Percentiles rank a stretch among this genome's conserved stretches.
Conservation (phyloP, 176 grass and related monocot species). For the Tillandsia fasciculata region DNA sequence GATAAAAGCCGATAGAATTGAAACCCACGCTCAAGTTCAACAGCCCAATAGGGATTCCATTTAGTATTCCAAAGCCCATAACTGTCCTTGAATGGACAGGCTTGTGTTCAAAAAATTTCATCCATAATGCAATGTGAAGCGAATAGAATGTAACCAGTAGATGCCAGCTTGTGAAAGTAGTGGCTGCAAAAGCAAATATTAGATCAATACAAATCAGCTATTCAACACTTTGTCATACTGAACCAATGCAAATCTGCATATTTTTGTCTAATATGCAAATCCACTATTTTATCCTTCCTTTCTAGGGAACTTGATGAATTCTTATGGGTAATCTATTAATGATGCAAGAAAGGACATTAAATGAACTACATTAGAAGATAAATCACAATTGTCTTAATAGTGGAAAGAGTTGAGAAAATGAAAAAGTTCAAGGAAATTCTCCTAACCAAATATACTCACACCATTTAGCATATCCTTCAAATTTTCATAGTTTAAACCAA, state of each 20-base stretch:
- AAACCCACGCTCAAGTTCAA: conserved; percentile 25
- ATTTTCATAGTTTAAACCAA: not conserved
- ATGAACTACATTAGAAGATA: not conserved
- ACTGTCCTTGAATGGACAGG: conserved; percentile 17
- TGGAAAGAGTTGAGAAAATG: not conserved
- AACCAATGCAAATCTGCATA: not conserved
- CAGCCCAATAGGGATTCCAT: conserved; percentile 24
- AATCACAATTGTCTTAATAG: not conserved
- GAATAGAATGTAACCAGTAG: too few species aligned
- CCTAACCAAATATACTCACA: not conserved
- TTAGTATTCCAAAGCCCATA: conserved; percentile 27
- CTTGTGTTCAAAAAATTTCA: conserved; percentile 17
- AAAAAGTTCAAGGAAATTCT: not conserved
- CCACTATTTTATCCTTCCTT: not conserved
- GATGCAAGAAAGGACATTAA: not conserved
- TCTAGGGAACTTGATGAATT: not conserved
- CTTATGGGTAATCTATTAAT: not conserved
- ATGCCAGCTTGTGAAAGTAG: conserved; percentile 27
- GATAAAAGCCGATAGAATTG: conserved; percentile 28
- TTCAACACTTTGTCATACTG: not conserved
- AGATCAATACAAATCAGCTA: not conserved
- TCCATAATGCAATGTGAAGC: too few species aligned
- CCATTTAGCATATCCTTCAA: not conserved
- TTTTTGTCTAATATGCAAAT: not conserved
- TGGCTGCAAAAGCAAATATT: conserved; percentile 9